These are phyloP conservation scores for Cucurbita maxima DNA, from an alignment of 306 rosid genomes.

Conservation along the genomic window DNA sequence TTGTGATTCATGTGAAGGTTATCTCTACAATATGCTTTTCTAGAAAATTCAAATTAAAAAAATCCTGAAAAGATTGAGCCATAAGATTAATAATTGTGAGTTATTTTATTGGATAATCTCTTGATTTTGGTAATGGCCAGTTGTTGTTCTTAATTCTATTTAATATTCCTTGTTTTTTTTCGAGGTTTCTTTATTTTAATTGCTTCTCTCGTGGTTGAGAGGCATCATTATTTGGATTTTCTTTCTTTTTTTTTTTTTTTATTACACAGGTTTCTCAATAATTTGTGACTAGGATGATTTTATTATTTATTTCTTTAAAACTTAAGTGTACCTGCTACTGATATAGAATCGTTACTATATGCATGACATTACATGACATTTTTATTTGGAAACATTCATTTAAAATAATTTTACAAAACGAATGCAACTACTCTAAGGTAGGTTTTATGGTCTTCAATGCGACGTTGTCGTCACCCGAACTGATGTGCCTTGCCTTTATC, in stretches of 20 bases:
- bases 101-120: not conserved
- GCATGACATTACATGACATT: no score
- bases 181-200: not conserved
- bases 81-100: not conserved
- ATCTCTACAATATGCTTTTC: not conserved
- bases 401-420: no score
- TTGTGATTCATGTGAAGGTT: constrained; percentile 3
- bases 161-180: not conserved
- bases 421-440: no score
- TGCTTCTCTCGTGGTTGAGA: not conserved
- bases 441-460: no score
- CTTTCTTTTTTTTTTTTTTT: not conserved
- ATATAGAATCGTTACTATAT: no score
- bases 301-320: no score
- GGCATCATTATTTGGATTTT: not conserved
- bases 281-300: no score
- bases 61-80: not conserved
- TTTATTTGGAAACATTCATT: no score
- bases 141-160: not conserved
- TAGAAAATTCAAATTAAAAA: not conserved
- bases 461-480: no score
- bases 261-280: no score
- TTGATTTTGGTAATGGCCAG: not conserved
- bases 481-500: no score
- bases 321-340: no score